Evolutionary conservation across 371 early-diverging fungal genomes (phyloP), one percentile per base, ranked within the genome.

Genomic region (Actinomortierella ambigua): DNA sequence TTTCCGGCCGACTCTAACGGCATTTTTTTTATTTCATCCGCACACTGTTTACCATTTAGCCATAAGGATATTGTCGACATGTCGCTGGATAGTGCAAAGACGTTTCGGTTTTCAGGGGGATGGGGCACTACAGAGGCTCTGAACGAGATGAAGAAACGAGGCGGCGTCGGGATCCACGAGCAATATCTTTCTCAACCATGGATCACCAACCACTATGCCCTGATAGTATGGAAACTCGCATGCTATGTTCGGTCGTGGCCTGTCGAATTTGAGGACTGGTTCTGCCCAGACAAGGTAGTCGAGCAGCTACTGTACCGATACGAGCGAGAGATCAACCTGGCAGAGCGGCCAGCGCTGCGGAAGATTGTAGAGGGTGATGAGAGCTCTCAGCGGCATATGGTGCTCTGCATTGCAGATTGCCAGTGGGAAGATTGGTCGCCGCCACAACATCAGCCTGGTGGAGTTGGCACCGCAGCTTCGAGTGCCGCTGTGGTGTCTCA

Each of bases 201-300:
- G 94, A 82, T 90, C 0, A 40, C 51, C 26, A 92, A 94, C 59
- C 93, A 93, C 62, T 91, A 87, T 60, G 65, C 79, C 5, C 85
- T 82, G 77, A 86, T 93, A 58, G 81, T 90, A 0, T 91, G 92
- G 93, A 91, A 91, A 60, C 52, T 89, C 1, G 91, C 93, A 0
- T 75, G 83, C 44, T 61, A 84, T 63, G 77, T 84, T 27, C 76
- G 90, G 47, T 77, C 81, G 0, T 90, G 79, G 77, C 91, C 92
- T 6, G 49, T 77, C 11, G 40, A 75, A 13, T 77, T 78, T 27
- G 14, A 14, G 1, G 50, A 53, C 4, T 75, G 76, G 59, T 91
- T 89, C 83, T 75, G 52, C n/a, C 69, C 77, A 3, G 39, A 59
- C 13, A 70, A 65, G 27, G 82, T 92, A 0, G 15, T 88, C 11